phyloP scores from a whole-genome alignment of 352 stramenopile species.

The Elongisporangium anandrum region DNA sequence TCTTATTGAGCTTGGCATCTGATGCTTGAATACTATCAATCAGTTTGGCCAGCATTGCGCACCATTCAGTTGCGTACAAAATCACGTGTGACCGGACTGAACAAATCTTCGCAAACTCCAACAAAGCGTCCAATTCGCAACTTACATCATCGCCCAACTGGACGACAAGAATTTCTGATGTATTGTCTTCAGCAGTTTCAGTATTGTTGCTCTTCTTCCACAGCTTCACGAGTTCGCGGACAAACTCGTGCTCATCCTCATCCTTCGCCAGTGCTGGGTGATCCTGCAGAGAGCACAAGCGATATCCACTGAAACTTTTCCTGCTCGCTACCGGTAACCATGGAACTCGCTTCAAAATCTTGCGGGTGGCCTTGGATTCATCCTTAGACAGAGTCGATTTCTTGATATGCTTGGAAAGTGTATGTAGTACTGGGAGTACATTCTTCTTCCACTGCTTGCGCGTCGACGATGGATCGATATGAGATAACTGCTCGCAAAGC shows the following conservation, averaged over 20 bases:
- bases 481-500: conserved; percentile 32
- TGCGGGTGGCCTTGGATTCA: conserved; percentile 40
- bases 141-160: conserved; percentile 17
- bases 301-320: conserved; percentile 5
- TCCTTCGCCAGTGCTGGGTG: conserved; percentile 19
- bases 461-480: conserved; percentile 9
- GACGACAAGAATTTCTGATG: conserved; percentile 20
- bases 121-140: conserved; percentile 22
- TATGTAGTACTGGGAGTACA: conserved; percentile 33
- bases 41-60: conserved; percentile 18
- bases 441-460: conserved; percentile 31
- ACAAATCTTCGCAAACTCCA: conserved; percentile 28
- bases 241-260: conserved; percentile 29
- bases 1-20: conserved; percentile 8
- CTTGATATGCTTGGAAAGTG: conserved; percentile 34
- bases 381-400: conserved; percentile 36
- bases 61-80: conserved; percentile 25
- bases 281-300: conserved; percentile 25
- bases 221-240: conserved; percentile 33
- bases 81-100: conserved; percentile 21
- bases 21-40: not conserved
- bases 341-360: conserved; percentile 24
- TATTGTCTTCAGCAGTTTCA: not conserved
- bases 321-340: conserved; percentile 26
- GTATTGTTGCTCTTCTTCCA: conserved; percentile 1